Evolutionary conservation across 1,284 basidiomycete genomes (phyloP).

Genomic region (Sanghuangporus weigelae): DNA sequence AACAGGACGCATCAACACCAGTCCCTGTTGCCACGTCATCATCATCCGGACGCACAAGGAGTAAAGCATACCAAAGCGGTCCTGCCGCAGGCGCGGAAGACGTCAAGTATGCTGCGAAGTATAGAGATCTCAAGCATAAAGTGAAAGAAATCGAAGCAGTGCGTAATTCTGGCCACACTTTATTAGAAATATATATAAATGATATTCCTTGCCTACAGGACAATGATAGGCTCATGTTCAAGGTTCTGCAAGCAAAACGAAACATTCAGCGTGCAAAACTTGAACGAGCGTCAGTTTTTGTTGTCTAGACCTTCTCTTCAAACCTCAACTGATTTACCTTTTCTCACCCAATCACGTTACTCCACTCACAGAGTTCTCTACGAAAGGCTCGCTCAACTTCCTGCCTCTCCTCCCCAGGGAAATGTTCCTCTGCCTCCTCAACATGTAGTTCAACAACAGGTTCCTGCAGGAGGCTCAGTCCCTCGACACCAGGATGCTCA

Average conservation of each 20-base stretch:
- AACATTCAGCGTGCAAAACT: constrained; percentile 86
- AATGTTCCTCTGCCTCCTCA: constrained; percentile 23
- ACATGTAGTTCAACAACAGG: constrained; percentile 22
- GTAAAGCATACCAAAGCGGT: constrained; percentile 48
- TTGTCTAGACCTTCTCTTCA: constrained; percentile 21
- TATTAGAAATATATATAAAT: constrained; percentile 6
- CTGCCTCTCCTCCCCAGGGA: constrained; percentile 43
- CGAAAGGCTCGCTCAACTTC: constrained; percentile 60
- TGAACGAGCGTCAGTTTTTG: constrained; percentile 74
- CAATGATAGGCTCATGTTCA: constrained; percentile 83
- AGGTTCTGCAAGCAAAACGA: constrained; percentile 76
- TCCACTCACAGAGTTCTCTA: constrained; percentile 56
- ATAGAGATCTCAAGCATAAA: constrained; percentile 86
- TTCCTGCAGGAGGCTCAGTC: constrained; percentile 38
- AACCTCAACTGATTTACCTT: constrained; percentile 18
- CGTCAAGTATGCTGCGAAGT: constrained; percentile 84
- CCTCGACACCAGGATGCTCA: neutral
- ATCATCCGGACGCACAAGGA: constrained; percentile 30
- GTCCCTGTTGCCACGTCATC: constrained; percentile 9
- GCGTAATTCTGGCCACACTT: constrained; percentile 27
- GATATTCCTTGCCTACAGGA: constrained; percentile 44
- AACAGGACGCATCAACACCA: neutral
- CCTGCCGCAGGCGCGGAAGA: constrained; percentile 81
- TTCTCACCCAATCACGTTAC: constrained; percentile 22
- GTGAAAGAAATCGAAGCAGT: constrained; percentile 85